Percentiles rank a stretch among this genome's conserved stretches.
Conservation (phyloP, 176 grass and related monocot genomes). For the Neostapfia colusana region DNA sequence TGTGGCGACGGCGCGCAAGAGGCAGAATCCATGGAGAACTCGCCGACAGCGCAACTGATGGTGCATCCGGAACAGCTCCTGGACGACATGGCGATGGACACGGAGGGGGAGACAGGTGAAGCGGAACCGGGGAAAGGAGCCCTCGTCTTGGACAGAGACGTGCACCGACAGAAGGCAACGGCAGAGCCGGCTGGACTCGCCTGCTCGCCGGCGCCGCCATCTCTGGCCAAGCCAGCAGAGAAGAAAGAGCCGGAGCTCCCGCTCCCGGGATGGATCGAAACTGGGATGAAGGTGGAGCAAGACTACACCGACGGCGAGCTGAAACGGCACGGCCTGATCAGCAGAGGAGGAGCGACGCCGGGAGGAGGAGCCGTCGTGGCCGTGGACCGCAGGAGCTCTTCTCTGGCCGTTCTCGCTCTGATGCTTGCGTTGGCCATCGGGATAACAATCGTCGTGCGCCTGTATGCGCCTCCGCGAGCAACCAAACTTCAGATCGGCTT, state of each 20-base stretch:
- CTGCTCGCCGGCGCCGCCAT: background rate
- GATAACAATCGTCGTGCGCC: conserved; percentile 17
- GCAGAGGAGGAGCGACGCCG: background rate
- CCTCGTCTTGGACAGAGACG: background rate
- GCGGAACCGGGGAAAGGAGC: background rate
- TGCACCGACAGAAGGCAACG: conserved; percentile 3
- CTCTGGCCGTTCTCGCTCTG: conserved; percentile 36
- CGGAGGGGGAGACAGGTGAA: background rate
- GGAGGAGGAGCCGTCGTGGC: conserved; percentile 18
- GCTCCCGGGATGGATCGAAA: conserved; percentile 15
- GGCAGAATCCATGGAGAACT: conserved; percentile 25
- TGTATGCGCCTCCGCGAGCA: conserved; percentile 21
- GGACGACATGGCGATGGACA: conserved; percentile 18
- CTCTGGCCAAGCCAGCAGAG: conserved; percentile 10
- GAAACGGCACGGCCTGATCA: background rate
- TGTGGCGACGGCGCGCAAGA: background rate
- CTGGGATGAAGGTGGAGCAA: conserved; percentile 40
- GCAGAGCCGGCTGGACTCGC: background rate
- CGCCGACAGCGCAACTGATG: background rate
- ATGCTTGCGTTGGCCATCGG: conserved; percentile 34
- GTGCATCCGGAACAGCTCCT: conserved; percentile 16
- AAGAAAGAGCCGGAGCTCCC: conserved; percentile 8
- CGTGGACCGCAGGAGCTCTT: conserved; percentile 19
- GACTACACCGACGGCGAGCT: conserved; percentile 9
- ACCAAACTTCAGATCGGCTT: conserved; percentile 24